Evolutionary conservation across 2,329 filamentous ascomycete species (phyloP), one percentile per base, ranked within the genome.

Genomic region (Phialemoniopsis sp.): DNA sequence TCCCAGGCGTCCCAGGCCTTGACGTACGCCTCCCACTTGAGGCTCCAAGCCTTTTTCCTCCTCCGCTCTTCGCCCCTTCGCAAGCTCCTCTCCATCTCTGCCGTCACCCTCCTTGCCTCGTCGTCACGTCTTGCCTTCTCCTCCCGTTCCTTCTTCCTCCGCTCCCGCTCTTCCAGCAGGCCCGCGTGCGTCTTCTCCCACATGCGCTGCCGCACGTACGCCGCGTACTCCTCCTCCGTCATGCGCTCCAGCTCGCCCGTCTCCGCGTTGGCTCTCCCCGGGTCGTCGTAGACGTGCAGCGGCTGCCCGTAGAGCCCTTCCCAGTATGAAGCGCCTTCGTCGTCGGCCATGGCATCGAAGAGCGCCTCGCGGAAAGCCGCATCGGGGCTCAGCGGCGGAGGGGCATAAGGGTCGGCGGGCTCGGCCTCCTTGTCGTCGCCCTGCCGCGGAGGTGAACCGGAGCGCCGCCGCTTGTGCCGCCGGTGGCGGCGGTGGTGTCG

Each of bases 311-410:
- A 98, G n/a, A 98, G 87, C 13, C 80, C 80, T 60, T 96, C 85
- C 93, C 93, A 98, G 67, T 93, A 98, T 8, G 82, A 78, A 3
- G 93, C 93, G 34, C 91, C 93, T 64, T 98, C 93, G 57, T 97
- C 91, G 62, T 98, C 93, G 29, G 89, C 91, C 63, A 98, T 84
- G 26, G 93, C 93, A 60, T 98, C 93, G 65, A 97, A 97, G 5
- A 98, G 81, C 1, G 89, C 95, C 60, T 95, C 88, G 21, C 88
- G 83, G 60, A 98, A 98, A 1, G 91, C 89, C 1, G 76, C 70
- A 31, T 89, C 82, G 0, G 87, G 74, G 49, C 85, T 78, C 13
- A 87, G 67, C 1, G 67, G 59, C 3, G 64, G 62, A 4, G 63
- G 60, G 0, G 67, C 66, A 49, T 68, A 61, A 0, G 72, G 71